phyloP scores from a whole-genome alignment of 768 basidiomycete species.

The Royoungia palumana region DNA sequence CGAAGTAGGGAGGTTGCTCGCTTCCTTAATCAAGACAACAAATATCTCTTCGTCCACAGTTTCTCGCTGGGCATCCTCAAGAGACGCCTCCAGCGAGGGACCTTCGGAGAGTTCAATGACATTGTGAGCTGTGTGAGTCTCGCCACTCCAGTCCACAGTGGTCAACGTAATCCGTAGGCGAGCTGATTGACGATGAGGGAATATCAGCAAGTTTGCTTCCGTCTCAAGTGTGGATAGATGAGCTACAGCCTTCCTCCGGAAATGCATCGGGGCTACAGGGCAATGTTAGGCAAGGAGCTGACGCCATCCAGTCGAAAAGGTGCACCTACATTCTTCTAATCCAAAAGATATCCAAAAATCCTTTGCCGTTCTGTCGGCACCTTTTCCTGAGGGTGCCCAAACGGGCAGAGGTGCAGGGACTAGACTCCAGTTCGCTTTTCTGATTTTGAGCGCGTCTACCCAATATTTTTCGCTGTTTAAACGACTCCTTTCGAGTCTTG shows the following conservation, averaged over 20 bases:
- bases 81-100: constrained; percentile 44
- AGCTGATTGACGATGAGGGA: constrained; percentile 62
- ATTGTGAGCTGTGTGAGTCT: constrained; percentile 36
- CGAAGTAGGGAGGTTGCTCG: constrained; percentile 71
- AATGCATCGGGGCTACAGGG: constrained; percentile 54
- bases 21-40: constrained; percentile 66
- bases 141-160: constrained; percentile 33
- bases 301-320: not conserved
- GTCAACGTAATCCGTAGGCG: constrained; percentile 60
- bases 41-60: constrained; percentile 82
- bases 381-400: constrained; percentile 69
- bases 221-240: constrained; percentile 53
- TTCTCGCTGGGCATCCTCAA: constrained; percentile 64
- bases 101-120: constrained; percentile 29
- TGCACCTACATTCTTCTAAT: constrained; percentile 72
- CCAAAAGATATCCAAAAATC: constrained; percentile 81
- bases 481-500: constrained; percentile 62
- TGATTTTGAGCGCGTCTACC: constrained; percentile 75
- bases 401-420: constrained; percentile 74
- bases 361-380: constrained; percentile 74
- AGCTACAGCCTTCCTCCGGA: constrained; percentile 70
- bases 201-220: constrained; percentile 45
- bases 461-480: constrained; percentile 71
- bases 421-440: constrained; percentile 76
- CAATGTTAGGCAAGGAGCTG: not conserved